Evolutionary conservation across 352 stramenopile genomes (phyloP), one percentile per base, ranked within the genome.

Genomic region (Phytophthora aleatoria): DNA sequence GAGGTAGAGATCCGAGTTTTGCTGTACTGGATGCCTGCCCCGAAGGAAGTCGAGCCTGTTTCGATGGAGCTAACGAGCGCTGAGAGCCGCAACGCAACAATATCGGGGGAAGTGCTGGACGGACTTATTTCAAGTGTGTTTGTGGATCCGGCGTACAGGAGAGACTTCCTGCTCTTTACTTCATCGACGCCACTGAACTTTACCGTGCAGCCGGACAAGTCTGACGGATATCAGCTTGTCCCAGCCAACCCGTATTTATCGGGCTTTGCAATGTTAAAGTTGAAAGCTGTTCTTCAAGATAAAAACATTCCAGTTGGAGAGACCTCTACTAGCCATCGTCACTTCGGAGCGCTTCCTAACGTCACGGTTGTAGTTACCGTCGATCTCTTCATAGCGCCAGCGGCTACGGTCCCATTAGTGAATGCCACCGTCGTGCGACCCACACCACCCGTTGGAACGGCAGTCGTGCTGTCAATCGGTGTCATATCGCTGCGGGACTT

Each of bases 201-300:
- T 50, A 33, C 52, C 10, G 39, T 71, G 2, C 13, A 43, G 7
- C 28, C 33, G 7, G 26, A 43, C 6, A 53, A 39, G 7, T 38
- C 50, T 1, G 57, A 57, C 5, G 30, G 13, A 15, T 70, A 61
- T 42, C 39, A 70, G 33, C 47, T 70, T 56, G 62, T 65, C 43
- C 48, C 62, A 36, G 24, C 36, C 20, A 64, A 71, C 44, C 48
- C 7, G 3, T 57, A 67, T 45, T 79, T 71, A 12, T 79, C 67
- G 16, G 71, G 71, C 11, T 62, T 57, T n/a, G 71, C 59, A 11
- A 69, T n/a, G 1, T 9, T 79, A 1, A 49, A 20, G 7, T 35
- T 76, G 3, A 73, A 67, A 62, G 56, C 64, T 20, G 33, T 79
- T 52, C 41, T 76, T 4, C 35, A 61, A n/a, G 71, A 65, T 10